phyloP scores from a whole-genome alignment of 495 filamentous ascomycete species.

The Haplographium delicatum region DNA sequence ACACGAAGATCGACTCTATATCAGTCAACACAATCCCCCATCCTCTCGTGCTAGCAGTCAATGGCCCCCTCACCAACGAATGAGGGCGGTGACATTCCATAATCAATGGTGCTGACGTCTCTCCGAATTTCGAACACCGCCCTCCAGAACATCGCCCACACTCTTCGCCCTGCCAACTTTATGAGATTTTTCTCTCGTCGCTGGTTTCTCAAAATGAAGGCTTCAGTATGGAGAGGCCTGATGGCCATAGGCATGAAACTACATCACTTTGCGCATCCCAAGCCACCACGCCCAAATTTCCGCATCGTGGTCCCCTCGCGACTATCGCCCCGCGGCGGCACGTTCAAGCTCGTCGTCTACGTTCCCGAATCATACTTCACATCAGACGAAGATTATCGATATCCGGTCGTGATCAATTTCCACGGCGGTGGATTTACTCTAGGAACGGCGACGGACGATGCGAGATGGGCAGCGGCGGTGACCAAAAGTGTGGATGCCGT shows the following conservation, averaged over 20 bases:
- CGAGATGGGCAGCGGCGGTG: constrained; percentile 57
- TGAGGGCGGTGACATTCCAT: no score
- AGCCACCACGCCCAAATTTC: constrained; percentile 64
- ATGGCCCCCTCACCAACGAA: not conserved
- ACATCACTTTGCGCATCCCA: constrained; percentile 62
- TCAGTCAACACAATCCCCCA: no score
- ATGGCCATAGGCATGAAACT: constrained; percentile 76
- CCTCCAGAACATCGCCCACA: constrained; percentile 12
- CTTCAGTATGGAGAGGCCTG: constrained; percentile 69
- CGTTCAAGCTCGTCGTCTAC: constrained; percentile 75
- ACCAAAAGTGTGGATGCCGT: constrained; percentile 40
- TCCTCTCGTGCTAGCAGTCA: no score
- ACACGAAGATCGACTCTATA: no score
- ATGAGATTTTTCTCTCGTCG: constrained; percentile 43
- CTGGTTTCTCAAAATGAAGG: constrained; percentile 67
- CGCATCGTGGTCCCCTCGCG: constrained; percentile 55
- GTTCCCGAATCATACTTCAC: constrained; percentile 56
- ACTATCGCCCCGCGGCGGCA: constrained; percentile 46
- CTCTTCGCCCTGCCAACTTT: constrained; percentile 19
- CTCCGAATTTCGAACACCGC: constrained; percentile 27
- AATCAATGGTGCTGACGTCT: not conserved
- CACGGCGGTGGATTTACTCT: constrained; percentile 78
- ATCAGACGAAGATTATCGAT: constrained; percentile 32
- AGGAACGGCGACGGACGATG: constrained; percentile 65
- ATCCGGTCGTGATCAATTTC: constrained; percentile 66